Percentiles rank a stretch among this genome's conserved stretches.
phyloP scores from a whole-genome alignment of 352 stramenopile genomes.

The Globisporangium megalacanthum region DNA sequence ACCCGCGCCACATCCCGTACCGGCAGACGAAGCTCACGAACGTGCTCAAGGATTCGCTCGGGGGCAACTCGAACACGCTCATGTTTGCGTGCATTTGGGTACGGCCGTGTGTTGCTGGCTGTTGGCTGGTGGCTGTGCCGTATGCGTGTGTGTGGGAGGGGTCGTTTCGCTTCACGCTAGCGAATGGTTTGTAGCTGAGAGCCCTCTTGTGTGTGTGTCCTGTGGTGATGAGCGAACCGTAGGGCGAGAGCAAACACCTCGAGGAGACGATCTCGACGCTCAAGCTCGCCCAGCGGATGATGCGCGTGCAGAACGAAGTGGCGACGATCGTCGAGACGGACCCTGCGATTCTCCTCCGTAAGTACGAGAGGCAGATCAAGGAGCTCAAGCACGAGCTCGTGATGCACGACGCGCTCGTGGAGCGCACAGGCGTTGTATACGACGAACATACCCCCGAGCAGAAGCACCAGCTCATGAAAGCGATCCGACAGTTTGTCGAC shows the following conservation, averaged over 20 bases:
- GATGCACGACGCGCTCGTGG: conserved; percentile 92
- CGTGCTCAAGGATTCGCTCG: conserved; percentile 91
- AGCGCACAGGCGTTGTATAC: conserved; percentile 78
- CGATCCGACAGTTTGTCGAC: conserved; percentile 72
- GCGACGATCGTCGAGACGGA: conserved; percentile 84
- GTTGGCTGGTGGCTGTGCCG: neutral
- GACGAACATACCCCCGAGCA: conserved; percentile 91
- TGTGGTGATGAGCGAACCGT: neutral
- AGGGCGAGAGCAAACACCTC: conserved; percentile 86
- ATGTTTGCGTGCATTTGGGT: conserved; percentile 94
- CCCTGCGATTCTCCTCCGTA: conserved; percentile 75
- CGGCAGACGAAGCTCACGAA: conserved; percentile 94
- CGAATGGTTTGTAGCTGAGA: neutral
- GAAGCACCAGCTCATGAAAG: conserved; percentile 70
- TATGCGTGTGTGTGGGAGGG: neutral
- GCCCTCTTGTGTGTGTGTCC: neutral
- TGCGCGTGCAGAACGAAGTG: conserved; percentile 90
- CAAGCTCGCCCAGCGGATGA: conserved; percentile 91
- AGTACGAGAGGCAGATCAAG: conserved; percentile 90
- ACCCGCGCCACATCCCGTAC: conserved; percentile 88
- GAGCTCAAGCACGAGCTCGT: conserved; percentile 92
- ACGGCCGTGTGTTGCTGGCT: neutral
- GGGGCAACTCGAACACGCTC: conserved; percentile 94
- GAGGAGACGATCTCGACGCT: conserved; percentile 93
- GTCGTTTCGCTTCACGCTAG: too few species aligned